Evolutionary conservation across 371 early-diverging fungal species (phyloP).

Genomic region (Nematocida sp.): DNA sequence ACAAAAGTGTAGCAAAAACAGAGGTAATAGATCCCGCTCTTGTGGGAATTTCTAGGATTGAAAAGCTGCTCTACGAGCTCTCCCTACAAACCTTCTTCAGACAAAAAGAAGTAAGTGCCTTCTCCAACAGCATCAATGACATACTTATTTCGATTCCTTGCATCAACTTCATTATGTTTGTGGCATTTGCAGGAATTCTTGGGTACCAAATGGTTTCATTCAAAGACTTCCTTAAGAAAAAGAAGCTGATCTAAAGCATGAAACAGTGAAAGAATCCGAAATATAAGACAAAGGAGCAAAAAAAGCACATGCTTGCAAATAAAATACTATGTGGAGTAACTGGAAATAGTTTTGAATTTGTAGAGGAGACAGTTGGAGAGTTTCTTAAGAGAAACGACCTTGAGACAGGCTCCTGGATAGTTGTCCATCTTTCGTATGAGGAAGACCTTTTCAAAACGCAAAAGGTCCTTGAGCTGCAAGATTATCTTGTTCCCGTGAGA

Average conservation of each 20-base stretch:
- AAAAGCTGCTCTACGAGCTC: constrained; percentile 62
- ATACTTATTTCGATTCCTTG: constrained; percentile 60
- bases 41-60: constrained; percentile 56
- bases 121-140: constrained; percentile 57
- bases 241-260: constrained; percentile 66
- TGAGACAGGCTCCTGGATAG: neutral
- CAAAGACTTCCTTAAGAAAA: constrained; percentile 66
- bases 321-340: constrained; percentile 10
- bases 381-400: constrained; percentile 32
- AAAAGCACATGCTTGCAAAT: neutral
- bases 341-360: constrained; percentile 5
- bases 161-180: constrained; percentile 59
- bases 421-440: neutral
- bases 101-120: constrained; percentile 33
- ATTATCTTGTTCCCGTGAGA: neutral
- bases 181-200: constrained; percentile 60
- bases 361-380: constrained; percentile 16
- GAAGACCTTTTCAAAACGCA: neutral
- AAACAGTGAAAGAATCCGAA: too few relatives aligned
- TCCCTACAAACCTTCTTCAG: constrained; percentile 48
- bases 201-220: constrained; percentile 59
- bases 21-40: constrained; percentile 65
- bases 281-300: too few relatives aligned
- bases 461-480: constrained; percentile 1
- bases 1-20: constrained; percentile 62